Conservation (phyloP, 352 stramenopile genomes). For the Phytophthora agathidicida region DNA sequence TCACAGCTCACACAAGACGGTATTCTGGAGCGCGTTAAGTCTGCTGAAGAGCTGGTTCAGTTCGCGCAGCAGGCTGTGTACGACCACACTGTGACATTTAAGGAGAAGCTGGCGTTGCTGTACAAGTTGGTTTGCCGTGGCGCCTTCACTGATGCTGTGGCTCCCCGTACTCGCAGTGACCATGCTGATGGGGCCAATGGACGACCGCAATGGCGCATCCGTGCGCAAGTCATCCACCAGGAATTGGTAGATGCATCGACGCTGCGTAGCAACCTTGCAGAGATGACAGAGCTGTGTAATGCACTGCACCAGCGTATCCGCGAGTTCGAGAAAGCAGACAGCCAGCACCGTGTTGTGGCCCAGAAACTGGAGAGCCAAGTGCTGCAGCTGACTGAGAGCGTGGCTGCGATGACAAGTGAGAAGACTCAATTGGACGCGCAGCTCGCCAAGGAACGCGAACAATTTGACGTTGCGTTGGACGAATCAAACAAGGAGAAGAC, state of each 20-base stretch:
- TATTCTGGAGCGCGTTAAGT: conserved; percentile 18
- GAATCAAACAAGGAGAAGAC: conserved; percentile 88
- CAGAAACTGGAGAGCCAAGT: conserved; percentile 84
- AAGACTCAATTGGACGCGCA: conserved; percentile 62
- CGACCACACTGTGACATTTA: conserved; percentile 52
- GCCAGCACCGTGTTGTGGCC: conserved; percentile 76
- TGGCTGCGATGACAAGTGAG: conserved; percentile 38
- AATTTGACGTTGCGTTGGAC: conserved; percentile 75
- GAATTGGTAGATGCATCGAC: conserved; percentile 69
- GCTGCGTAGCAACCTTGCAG: conserved; percentile 60
- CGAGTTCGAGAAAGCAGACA: conserved; percentile 77
- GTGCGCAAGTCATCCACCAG: conserved; percentile 74
- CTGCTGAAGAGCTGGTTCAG: conserved; percentile 41
- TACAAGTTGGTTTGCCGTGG: conserved; percentile 84
- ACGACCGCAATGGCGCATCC: conserved; percentile 72
- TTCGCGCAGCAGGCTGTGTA: conserved; percentile 59
- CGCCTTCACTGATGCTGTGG: conserved; percentile 77
- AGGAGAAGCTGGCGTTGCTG: conserved; percentile 64
- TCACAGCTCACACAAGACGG: conserved; percentile 38
- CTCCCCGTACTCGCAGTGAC: conserved; percentile 41
- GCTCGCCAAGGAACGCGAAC: conserved; percentile 69
- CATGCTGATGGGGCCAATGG: conserved; percentile 33
- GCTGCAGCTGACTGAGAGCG: conserved; percentile 54
- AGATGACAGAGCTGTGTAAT: conserved; percentile 73
- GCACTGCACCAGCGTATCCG: conserved; percentile 68